Conservation (phyloP, 306 rosid genomes). For the Cercis canadensis region DNA sequence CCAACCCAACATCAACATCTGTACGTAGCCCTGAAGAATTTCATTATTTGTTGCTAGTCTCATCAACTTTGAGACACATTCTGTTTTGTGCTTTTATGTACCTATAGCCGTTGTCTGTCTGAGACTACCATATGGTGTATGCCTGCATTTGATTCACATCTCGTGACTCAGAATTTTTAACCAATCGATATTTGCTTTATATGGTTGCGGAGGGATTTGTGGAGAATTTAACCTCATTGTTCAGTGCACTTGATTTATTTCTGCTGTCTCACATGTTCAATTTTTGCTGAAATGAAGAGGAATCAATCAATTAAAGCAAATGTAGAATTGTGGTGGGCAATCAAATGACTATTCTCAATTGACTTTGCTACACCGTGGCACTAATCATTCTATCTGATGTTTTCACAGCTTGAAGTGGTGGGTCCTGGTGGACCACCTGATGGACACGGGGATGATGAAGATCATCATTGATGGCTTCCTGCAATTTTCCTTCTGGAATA, state of each 20-base stretch:
- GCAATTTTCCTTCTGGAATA: slow-evolving; percentile 56
- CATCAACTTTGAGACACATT: neutral
- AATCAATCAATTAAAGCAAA: too few relatives aligned
- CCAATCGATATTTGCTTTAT: too few relatives aligned
- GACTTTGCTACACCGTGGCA: neutral
- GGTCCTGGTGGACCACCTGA: slow-evolving; percentile 96
- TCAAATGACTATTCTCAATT: slow-evolving; percentile 19
- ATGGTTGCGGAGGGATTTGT: too few relatives aligned
- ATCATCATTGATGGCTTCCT: slow-evolving; percentile 62
- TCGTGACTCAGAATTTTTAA: too few relatives aligned
- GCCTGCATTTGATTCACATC: neutral
- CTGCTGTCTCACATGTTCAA: neutral
- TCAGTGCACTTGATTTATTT: too few relatives aligned
- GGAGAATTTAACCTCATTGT: too few relatives aligned
- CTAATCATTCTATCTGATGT: slow-evolving; percentile 41
- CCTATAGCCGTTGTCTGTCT: neutral
- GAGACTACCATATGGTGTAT: neutral
- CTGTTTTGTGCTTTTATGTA: neutral
- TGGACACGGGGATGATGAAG: slow-evolving; percentile 63
- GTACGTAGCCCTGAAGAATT: neutral
- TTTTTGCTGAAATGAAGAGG: neutral
- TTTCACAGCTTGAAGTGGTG: slow-evolving; percentile 86
- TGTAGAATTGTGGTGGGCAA: neutral
- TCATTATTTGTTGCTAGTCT: slow-evolving; percentile 14
- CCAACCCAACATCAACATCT: slow-evolving; percentile 2